These are phyloP conservation scores for Cutaneotrichosporon daszewskae DNA, from an alignment of 1,284 basidiomycete genomes.

Conservation along the genomic window DNA sequence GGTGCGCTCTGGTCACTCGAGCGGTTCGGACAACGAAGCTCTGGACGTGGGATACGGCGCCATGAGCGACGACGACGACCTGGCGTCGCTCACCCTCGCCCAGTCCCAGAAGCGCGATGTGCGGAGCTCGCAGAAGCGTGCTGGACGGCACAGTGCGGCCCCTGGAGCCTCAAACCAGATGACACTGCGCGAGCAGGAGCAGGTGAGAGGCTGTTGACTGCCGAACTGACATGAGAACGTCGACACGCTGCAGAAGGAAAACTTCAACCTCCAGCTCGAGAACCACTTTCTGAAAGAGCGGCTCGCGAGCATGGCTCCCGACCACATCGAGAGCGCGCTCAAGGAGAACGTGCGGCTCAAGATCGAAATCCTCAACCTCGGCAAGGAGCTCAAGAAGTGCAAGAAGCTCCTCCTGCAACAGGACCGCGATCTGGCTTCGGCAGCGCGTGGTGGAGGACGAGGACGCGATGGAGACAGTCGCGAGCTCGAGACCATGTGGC, in stretches of 20 bases:
- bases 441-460: constrained; percentile 53
- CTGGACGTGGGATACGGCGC: constrained; percentile 21
- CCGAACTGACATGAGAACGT: constrained; percentile 60
- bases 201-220: constrained; percentile 55
- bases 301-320: constrained; percentile 72
- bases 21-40: constrained; percentile 17
- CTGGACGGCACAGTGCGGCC: constrained; percentile 44
- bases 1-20: constrained; percentile 13
- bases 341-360: constrained; percentile 93
- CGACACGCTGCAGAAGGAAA: constrained; percentile 88
- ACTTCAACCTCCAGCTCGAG: constrained; percentile 88
- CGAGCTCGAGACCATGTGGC: constrained; percentile 34
- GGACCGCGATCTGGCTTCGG: constrained; percentile 70
- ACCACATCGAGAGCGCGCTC: constrained; percentile 81
- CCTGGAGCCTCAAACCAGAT: constrained; percentile 45
- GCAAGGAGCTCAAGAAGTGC: constrained; percentile 87
- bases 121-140: constrained; percentile 22
- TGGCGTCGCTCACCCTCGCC: constrained; percentile 25
- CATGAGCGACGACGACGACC: constrained; percentile 12
- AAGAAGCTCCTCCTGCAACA: constrained; percentile 81
- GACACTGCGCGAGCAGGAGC: constrained; percentile 88
- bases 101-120: constrained; percentile 19
- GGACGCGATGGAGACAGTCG: constrained; percentile 38
- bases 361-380: constrained; percentile 81
- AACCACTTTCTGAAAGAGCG: constrained; percentile 90